Percentiles rank a stretch among this genome's conserved stretches.
Conservation (phyloP, 768 basidiomycete genomes). For the Erythrobasidium yunnanense region DNA sequence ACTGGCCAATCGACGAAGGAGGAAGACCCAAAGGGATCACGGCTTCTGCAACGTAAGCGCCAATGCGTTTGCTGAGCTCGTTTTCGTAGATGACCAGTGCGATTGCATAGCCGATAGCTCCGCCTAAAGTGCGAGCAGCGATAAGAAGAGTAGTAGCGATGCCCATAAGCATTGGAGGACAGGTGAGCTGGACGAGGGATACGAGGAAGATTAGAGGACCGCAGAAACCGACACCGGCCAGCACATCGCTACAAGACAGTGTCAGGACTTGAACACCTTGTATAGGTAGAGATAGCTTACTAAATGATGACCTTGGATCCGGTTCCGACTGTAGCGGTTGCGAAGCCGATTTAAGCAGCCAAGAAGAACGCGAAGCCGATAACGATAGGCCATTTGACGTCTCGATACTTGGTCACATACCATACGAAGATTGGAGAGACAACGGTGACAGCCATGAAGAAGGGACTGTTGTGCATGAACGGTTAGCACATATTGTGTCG, state of each 20-base stretch:
- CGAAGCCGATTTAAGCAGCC: background rate
- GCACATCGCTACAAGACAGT: background rate
- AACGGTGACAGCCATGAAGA: background rate
- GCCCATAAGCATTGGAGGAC: background rate
- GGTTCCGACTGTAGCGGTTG: background rate
- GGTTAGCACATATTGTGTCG: background rate
- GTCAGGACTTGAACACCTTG: background rate
- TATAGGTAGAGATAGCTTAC: background rate
- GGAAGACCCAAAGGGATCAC: background rate
- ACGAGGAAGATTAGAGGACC: background rate
- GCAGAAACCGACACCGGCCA: background rate
- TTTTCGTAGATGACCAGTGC: background rate
- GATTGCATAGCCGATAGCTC: conserved; percentile 4
- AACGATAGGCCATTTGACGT: background rate
- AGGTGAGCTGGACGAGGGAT: background rate
- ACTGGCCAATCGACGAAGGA: background rate
- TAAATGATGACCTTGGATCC: background rate
- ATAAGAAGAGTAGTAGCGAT: background rate
- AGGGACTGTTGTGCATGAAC: background rate
- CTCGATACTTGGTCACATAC: background rate
- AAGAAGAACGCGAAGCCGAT: background rate
- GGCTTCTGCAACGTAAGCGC: background rate
- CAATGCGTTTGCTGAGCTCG: background rate
- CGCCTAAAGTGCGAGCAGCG: conserved; percentile 4
- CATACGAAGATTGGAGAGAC: background rate